phyloP scores from a whole-genome alignment of 2,329 filamentous ascomycete genomes.

The Nemania diffusa region DNA sequence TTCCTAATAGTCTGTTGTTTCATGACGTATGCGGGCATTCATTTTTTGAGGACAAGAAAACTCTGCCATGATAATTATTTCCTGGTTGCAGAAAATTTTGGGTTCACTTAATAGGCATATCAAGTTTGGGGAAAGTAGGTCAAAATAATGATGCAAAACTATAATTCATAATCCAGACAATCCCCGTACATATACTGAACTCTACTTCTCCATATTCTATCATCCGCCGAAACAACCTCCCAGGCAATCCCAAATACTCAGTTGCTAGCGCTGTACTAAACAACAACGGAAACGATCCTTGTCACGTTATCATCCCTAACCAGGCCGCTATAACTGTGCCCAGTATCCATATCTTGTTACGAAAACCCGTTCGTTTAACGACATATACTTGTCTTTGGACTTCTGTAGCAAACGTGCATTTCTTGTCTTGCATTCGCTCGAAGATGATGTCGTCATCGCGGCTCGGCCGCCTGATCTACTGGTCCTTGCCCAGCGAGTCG shows the following conservation, averaged over 20 bases:
- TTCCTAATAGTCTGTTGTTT: too few species aligned
- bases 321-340: slow-evolving; percentile 5
- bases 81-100: too few species aligned
- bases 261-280: slow-evolving; percentile 11
- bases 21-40: too few species aligned
- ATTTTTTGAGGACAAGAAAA: too few species aligned
- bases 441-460: slow-evolving; percentile 32
- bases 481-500: slow-evolving; percentile 77
- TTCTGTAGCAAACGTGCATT: slow-evolving; percentile 37
- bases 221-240: slow-evolving; percentile 13
- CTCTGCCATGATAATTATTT: too few species aligned
- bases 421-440: slow-evolving; percentile 37
- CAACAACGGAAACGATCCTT: slow-evolving; percentile 8
- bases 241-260: slow-evolving; percentile 2
- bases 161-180: slow-evolving; percentile 29
- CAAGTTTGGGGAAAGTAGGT: background rate
- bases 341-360: slow-evolving; percentile 26
- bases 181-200: slow-evolving; percentile 18
- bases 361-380: slow-evolving; percentile 25
- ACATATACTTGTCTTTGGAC: slow-evolving; percentile 32
- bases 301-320: slow-evolving; percentile 24
- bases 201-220: slow-evolving; percentile 18
- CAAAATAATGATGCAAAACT: slow-evolving; percentile 23
- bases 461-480: slow-evolving; percentile 58
- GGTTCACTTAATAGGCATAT: too few species aligned